These are phyloP conservation scores for Claviceps sp. DNA, from an alignment of 2,329 filamentous ascomycete genomes.

Conservation along the genomic window DNA sequence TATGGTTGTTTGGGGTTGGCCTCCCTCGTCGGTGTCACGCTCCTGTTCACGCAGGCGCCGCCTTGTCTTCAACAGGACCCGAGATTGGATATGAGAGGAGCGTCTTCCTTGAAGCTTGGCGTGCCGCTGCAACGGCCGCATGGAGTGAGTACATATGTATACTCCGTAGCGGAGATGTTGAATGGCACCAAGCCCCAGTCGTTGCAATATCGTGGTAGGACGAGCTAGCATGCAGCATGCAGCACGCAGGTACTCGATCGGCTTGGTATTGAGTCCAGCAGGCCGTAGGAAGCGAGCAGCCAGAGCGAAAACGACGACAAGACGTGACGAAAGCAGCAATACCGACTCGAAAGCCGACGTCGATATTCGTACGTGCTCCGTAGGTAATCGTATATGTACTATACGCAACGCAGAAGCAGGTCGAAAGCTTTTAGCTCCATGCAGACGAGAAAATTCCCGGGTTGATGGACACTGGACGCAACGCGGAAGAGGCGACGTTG, in stretches of 20 bases:
- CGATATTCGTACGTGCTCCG: no score
- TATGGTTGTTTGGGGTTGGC: neutral
- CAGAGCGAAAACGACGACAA: neutral
- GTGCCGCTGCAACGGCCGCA: constrained; percentile 3
- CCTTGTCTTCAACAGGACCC: neutral
- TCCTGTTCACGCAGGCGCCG: neutral
- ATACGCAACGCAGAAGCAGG: neutral
- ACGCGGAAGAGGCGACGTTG: no score
- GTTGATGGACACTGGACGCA: no score
- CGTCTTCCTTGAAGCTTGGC: neutral
- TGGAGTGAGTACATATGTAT: neutral
- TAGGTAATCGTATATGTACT: no score
- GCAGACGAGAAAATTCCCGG: neutral
- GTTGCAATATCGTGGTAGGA: neutral
- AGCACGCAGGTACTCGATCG: neutral
- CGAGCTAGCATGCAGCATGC: neutral
- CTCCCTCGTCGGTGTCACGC: neutral
- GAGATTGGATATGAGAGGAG: neutral
- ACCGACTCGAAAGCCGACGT: no score
- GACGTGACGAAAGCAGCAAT: neutral
- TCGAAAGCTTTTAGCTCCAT: neutral
- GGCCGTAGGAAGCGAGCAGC: neutral
- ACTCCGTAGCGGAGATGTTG: constrained; percentile 1
- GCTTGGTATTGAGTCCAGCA: neutral
- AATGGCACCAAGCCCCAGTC: constrained; percentile 1